Conservation (phyloP, 768 basidiomycete genomes). For the Psilocybe cyanescens region DNA sequence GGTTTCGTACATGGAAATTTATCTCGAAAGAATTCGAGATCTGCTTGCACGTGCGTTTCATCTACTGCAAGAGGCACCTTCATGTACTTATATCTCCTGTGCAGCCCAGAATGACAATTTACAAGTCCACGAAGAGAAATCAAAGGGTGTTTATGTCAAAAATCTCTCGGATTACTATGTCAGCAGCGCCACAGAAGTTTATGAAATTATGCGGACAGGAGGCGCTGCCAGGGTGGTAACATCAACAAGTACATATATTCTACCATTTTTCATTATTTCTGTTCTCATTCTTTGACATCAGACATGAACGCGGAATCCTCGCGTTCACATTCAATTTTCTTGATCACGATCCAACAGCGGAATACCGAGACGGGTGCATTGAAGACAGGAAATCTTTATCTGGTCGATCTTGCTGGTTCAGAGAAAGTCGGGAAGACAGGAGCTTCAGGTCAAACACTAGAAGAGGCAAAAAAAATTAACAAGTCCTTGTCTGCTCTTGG, state of each 20-base stretch:
- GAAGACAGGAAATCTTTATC: conserved; percentile 96
- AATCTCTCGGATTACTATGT: conserved; percentile 98
- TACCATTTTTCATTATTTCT: conserved; percentile 3
- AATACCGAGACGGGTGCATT: conserved; percentile 95
- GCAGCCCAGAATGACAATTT: conserved; percentile 96
- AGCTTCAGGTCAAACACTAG: conserved; percentile 96
- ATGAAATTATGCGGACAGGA: conserved; percentile 98
- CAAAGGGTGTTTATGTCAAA: conserved; percentile 97
- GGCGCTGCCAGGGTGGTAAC: conserved; percentile 90
- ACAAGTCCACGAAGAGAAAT: conserved; percentile 98
- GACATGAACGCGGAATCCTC: conserved; percentile 99
- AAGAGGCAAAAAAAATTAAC: conserved; percentile 99
- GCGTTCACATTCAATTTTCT: conserved; percentile 98
- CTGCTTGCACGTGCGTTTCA: conserved; percentile 84
- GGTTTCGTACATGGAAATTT: conserved; percentile 99
- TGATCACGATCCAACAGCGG: conserved; percentile 95
- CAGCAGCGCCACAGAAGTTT: conserved; percentile 92
- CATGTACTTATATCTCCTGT: conserved; percentile 5
- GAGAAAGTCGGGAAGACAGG: conserved; percentile 99
- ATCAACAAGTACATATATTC: conserved; percentile 76
- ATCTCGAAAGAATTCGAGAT: conserved; percentile 95
- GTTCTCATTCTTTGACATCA: conserved; percentile 32
- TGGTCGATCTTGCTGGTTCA: conserved; percentile 97
- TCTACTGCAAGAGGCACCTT: neutral
- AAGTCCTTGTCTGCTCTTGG: conserved; percentile 96